phyloP scores from a whole-genome alignment of 2,329 filamentous ascomycete genomes.

The Fusarium sp. region DNA sequence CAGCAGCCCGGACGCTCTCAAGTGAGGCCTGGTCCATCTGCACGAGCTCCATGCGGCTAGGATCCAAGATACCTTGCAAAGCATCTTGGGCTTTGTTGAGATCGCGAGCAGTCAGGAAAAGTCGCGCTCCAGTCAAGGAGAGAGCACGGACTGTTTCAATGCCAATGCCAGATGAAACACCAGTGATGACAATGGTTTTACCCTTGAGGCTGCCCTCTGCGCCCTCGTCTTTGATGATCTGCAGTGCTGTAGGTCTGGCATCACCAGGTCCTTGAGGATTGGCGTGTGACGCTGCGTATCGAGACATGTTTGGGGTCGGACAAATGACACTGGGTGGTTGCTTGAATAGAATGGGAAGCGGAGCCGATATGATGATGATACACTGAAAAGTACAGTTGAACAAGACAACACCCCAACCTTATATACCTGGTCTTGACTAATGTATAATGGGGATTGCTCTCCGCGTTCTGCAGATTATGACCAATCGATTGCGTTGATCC shows the following conservation, averaged over 20 bases:
- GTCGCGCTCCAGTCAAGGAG: slow-evolving; percentile 47
- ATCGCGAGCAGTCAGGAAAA: slow-evolving; percentile 42
- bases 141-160: slow-evolving; percentile 57
- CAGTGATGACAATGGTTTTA: slow-evolving; percentile 56
- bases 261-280: slow-evolving; percentile 49
- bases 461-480: too few species aligned
- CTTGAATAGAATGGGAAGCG: too few species aligned
- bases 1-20: slow-evolving; percentile 38
- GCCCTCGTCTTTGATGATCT: slow-evolving; percentile 51
- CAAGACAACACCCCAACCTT: too few species aligned
- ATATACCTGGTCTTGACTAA: too few species aligned
- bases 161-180: slow-evolving; percentile 55
- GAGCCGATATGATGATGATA: not conserved
- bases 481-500: too few species aligned
- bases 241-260: slow-evolving; percentile 52
- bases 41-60: slow-evolving; percentile 33
- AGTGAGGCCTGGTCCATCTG: slow-evolving; percentile 42
- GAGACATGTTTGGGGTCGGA: slow-evolving; percentile 5
- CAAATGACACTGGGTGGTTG: not conserved
- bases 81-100: slow-evolving; percentile 38
- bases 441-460: too few species aligned
- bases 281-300: slow-evolving; percentile 19
- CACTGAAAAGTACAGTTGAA: not conserved
- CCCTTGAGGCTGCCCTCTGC: slow-evolving; percentile 46
- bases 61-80: slow-evolving; percentile 24